Evolutionary conservation across 441 rosid species (phyloP).

Genomic region (Francoa sonchifolia): DNA sequence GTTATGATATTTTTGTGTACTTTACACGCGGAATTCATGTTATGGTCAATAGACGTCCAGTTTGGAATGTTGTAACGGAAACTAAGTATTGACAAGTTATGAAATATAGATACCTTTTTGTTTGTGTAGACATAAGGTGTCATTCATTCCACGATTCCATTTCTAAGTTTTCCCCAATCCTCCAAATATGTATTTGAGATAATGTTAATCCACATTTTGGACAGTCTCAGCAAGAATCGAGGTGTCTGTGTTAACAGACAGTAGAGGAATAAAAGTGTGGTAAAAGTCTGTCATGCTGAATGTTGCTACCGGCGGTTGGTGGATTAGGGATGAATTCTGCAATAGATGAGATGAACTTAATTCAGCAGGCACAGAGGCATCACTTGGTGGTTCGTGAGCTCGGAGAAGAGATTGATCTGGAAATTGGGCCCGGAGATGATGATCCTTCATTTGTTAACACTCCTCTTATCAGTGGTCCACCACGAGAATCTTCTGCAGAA

Average conservation of each 20-base stretch:
- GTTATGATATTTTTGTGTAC: too few relatives aligned
- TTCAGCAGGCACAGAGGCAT: constrained; percentile 96
- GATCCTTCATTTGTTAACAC: constrained; percentile 71
- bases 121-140: neutral
- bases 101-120: too few relatives aligned
- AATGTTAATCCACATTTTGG: neutral
- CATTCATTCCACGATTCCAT: neutral
- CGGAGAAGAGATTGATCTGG: constrained; percentile 96
- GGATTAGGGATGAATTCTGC: constrained; percentile 85
- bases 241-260: constrained; percentile 20
- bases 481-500: constrained; percentile 62
- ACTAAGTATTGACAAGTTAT: too few relatives aligned
- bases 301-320: constrained; percentile 69
- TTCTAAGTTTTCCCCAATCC: neutral
- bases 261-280: constrained; percentile 18
- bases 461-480: constrained; percentile 53
- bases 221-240: neutral
- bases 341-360: constrained; percentile 93
- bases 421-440: constrained; percentile 90
- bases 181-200: neutral
- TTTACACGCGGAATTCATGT: too few relatives aligned
- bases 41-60: too few relatives aligned
- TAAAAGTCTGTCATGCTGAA: constrained; percentile 69
- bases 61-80: too few relatives aligned
- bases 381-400: constrained; percentile 82